Percentiles rank a stretch among this genome's conserved stretches.
Conservation (phyloP, 2,329 filamentous ascomycete species). For the Aspergillus sp. region DNA sequence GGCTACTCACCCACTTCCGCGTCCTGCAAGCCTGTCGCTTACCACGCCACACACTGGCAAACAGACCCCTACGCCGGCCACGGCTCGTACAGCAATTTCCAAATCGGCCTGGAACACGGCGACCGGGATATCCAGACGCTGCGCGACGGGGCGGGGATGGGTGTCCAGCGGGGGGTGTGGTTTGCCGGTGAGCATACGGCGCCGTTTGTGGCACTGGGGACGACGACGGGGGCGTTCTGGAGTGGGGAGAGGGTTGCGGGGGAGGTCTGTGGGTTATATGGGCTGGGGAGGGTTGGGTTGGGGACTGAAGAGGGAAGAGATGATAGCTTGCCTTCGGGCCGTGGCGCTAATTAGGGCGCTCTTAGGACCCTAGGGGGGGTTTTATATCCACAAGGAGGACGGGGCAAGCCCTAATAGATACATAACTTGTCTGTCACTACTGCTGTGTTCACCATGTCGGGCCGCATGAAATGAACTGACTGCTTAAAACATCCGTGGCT, state of each 20-base stretch:
- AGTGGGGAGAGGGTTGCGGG: constrained; percentile 70
- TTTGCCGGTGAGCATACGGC: constrained; percentile 85
- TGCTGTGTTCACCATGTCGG: too few relatives aligned
- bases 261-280: constrained; percentile 35
- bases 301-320: constrained; percentile 12
- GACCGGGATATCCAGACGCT: constrained; percentile 62
- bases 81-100: constrained; percentile 81
- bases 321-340: neutral
- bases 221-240: constrained; percentile 86
- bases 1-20: constrained; percentile 50
- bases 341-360: too few relatives aligned
- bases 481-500: too few relatives aligned
- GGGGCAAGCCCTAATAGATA: too few relatives aligned
- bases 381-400: too few relatives aligned
- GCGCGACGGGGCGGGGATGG: constrained; percentile 43
- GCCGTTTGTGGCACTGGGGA: constrained; percentile 81
- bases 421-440: too few relatives aligned
- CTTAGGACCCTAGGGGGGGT: too few relatives aligned
- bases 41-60: constrained; percentile 69
- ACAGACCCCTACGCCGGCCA: constrained; percentile 70
- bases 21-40: constrained; percentile 54
- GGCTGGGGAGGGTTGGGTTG: constrained; percentile 18
- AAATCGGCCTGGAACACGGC: constrained; percentile 60
- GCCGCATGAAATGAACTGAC: too few relatives aligned
- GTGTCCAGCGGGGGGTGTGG: constrained; percentile 60